Evolutionary conservation across 352 stramenopile genomes (phyloP).

Genomic region (Globisporangium lucens): DNA sequence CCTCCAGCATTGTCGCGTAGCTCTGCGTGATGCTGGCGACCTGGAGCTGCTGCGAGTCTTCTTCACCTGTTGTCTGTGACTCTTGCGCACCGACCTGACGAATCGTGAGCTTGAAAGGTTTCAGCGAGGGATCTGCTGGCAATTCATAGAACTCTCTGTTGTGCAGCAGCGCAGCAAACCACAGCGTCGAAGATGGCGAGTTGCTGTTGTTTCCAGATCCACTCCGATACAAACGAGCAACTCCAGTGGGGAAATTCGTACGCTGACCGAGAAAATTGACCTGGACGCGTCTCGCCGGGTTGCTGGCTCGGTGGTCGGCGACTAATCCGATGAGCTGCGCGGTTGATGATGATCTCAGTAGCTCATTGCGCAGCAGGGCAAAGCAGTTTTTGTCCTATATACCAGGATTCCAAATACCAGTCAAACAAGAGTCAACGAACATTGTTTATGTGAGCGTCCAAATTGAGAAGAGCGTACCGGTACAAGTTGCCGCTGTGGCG

Average conservation of each 20-base stretch:
- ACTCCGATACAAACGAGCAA: conserved; percentile 34
- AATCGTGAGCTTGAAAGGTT: conserved; percentile 47
- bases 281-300: conserved; percentile 12
- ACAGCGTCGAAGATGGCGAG: conserved; percentile 22
- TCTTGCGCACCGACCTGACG: conserved; percentile 18
- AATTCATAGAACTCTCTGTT: conserved; percentile 29
- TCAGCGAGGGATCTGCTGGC: conserved; percentile 7
- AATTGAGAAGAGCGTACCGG: conserved; percentile 24
- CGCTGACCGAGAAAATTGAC: conserved; percentile 44
- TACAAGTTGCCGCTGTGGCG: conserved; percentile 33
- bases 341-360: conserved; percentile 16
- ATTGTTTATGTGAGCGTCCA: neutral
- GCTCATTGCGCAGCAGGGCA: conserved; percentile 23
- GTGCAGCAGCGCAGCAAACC: conserved; percentile 45
- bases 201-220: neutral
- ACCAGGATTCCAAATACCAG: neutral
- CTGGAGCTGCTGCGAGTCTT: conserved; percentile 10
- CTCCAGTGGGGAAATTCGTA: conserved; percentile 39
- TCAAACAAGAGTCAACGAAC: too few species aligned
- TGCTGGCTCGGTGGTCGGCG: conserved; percentile 41
- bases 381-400: conserved; percentile 59
- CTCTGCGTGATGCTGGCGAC: conserved; percentile 27
- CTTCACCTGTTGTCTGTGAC: neutral
- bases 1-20: conserved; percentile 39
- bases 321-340: conserved; percentile 46